A percentile compares a stretch with the other conserved stretches of the same genome.
phyloP scores from a whole-genome alignment of 2,329 filamentous ascomycete genomes.

The Claviceps sorghi region DNA sequence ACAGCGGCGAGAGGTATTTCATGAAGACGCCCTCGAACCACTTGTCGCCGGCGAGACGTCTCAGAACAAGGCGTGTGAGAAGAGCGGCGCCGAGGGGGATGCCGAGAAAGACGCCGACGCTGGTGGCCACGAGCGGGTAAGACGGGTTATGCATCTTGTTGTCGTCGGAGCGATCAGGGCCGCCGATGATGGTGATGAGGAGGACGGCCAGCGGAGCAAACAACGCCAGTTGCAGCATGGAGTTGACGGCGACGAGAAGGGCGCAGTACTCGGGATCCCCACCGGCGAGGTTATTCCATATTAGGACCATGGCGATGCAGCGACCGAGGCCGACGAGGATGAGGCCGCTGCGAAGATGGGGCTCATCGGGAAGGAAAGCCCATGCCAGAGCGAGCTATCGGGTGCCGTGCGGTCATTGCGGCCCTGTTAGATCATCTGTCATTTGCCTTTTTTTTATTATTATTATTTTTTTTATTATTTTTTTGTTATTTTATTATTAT shows the following conservation, averaged over 20 bases:
- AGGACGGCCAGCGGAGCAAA: constrained; percentile 55
- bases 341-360: constrained; percentile 46
- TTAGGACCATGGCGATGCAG: constrained; percentile 74
- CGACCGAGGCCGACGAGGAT: constrained; percentile 73
- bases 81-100: constrained; percentile 71
- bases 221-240: constrained; percentile 57
- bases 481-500: no score
- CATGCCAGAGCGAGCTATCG: constrained; percentile 50
- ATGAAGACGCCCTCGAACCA: constrained; percentile 60
- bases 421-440: not conserved
- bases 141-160: constrained; percentile 22
- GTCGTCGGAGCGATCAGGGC: constrained; percentile 13
- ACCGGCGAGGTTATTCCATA: constrained; percentile 58
- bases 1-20: constrained; percentile 55
- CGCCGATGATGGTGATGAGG: constrained; percentile 55
- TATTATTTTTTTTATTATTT: no score
- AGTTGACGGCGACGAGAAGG: constrained; percentile 62
- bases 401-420: no score
- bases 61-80: constrained; percentile 53
- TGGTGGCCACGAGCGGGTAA: constrained; percentile 59
- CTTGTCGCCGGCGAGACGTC: constrained; percentile 34
- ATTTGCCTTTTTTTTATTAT: not conserved
- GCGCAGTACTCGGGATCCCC: constrained; percentile 76
- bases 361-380: constrained; percentile 48
- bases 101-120: constrained; percentile 71